These are phyloP conservation scores for Infundibulicybe gibba DNA, from an alignment of 768 basidiomycete species.

Conservation along the genomic window DNA sequence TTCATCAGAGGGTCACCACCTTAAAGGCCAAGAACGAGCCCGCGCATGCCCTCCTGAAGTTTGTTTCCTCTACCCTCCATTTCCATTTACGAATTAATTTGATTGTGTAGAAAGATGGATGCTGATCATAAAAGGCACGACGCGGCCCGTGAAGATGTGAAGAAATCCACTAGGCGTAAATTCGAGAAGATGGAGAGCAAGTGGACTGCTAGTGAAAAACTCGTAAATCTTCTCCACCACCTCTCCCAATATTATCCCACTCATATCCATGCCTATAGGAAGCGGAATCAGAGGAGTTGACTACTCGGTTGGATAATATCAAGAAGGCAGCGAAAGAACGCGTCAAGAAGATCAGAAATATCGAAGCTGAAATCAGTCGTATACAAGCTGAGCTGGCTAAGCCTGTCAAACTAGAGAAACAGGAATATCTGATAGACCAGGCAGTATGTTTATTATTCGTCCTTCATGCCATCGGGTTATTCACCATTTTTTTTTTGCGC, in stretches of 20 bases:
- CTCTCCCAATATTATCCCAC: neutral
- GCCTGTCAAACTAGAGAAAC: conserved; percentile 46
- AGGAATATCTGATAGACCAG: conserved; percentile 41
- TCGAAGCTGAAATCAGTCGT: conserved; percentile 47
- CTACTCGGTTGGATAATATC: conserved; percentile 45
- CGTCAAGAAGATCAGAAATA: conserved; percentile 46
- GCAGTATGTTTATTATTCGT: conserved; percentile 31
- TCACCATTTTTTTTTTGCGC: neutral
- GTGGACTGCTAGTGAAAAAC: conserved; percentile 43
- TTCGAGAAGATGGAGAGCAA: conserved; percentile 47
- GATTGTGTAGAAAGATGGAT: conserved; percentile 42
- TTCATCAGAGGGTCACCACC: conserved; percentile 44
- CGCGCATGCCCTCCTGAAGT: conserved; percentile 53
- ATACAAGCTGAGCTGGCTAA: conserved; percentile 44
- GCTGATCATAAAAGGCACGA: conserved; percentile 41
- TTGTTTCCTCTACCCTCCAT: conserved; percentile 7
- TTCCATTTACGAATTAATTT: neutral
- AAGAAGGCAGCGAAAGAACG: conserved; percentile 64
- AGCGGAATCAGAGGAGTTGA: conserved; percentile 43
- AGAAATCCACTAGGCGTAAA: conserved; percentile 48
- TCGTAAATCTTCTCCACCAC: conserved; percentile 36
- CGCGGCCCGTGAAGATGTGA: conserved; percentile 47
- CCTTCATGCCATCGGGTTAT: neutral
- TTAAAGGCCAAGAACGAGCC: conserved; percentile 67
- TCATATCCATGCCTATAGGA: conserved; percentile 39